Conservation (phyloP, 371 early-diverging fungal genomes). For the Cokeromyces recurvatus region DNA sequence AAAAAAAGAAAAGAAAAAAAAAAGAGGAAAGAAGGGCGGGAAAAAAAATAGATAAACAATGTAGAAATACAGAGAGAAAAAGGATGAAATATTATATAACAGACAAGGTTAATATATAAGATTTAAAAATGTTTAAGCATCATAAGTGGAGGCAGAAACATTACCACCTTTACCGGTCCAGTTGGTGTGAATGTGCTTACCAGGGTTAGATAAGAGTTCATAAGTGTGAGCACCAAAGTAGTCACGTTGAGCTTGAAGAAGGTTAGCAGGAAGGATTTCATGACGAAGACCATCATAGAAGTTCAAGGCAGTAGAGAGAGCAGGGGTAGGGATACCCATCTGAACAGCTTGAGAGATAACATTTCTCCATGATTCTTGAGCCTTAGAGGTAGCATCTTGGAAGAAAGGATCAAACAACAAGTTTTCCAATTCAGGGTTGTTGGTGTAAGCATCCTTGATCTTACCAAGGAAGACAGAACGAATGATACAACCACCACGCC, state of each 20-base stretch:
- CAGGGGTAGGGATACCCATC: constrained; percentile 89
- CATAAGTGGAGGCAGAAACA: constrained; percentile 45
- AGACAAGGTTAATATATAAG: too few species aligned
- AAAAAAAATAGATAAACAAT: too few species aligned
- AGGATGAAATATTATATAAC: too few species aligned
- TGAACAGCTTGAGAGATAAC: constrained; percentile 78
- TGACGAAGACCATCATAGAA: constrained; percentile 96
- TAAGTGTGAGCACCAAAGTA: constrained; percentile 99
- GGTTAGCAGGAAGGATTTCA: constrained; percentile 86
- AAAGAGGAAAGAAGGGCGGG: too few species aligned
- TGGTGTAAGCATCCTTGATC: constrained; percentile 88
- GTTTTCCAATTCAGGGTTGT: constrained; percentile 78
- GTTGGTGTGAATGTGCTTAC: constrained; percentile 87
- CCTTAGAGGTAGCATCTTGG: constrained; percentile 77
- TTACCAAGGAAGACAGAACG: constrained; percentile 89
- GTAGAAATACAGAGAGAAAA: too few species aligned
- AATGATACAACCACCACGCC: constrained; percentile 99
- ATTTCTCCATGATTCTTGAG: constrained; percentile 83
- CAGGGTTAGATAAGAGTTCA: constrained; percentile 74
- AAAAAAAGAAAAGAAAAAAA: too few species aligned
- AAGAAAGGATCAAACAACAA: constrained; percentile 92
- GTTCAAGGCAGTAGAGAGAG: constrained; percentile 83
- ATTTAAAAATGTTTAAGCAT: constrained; percentile 24
- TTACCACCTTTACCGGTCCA: constrained; percentile 88
- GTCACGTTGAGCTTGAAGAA: constrained; percentile 96